Percentiles rank a stretch among this genome's conserved stretches.
phyloP scores from a whole-genome alignment of 2,329 filamentous ascomycete genomes.

The Hymenoscyphus repandus region DNA sequence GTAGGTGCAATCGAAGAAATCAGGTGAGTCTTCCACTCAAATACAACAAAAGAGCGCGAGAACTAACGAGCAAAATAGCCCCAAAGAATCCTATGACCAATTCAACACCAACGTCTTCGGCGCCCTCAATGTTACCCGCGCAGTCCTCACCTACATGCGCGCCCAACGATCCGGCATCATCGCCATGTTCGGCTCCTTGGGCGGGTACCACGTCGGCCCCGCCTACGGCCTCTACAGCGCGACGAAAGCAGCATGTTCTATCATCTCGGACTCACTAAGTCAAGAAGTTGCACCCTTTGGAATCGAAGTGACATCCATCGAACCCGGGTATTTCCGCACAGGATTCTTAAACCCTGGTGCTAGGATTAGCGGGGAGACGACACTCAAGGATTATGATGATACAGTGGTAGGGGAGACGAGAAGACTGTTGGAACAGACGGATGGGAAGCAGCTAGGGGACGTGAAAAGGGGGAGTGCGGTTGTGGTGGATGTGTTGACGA shows the following conservation, averaged over 20 bases:
- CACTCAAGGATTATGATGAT: background rate
- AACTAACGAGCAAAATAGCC: constrained; percentile 21
- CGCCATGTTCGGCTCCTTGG: constrained; percentile 43
- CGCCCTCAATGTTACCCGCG: constrained; percentile 41
- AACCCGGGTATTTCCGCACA: constrained; percentile 47
- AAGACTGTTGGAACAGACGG: constrained; percentile 12
- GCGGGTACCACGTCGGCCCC: constrained; percentile 35
- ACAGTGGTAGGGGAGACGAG: constrained; percentile 7
- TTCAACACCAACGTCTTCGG: constrained; percentile 53
- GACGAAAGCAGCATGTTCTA: constrained; percentile 41
- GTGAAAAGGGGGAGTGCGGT: constrained; percentile 32
- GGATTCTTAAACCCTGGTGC: constrained; percentile 35
- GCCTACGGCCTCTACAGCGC: constrained; percentile 40
- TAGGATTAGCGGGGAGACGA: background rate
- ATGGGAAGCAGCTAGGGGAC: constrained; percentile 36
- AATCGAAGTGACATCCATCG: constrained; percentile 40
- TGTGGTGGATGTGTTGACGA: constrained; percentile 35
- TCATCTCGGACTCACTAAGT: constrained; percentile 38
- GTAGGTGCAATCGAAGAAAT: constrained; percentile 41
- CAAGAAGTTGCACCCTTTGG: constrained; percentile 40
- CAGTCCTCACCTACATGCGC: constrained; percentile 43
- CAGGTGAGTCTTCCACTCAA: constrained; percentile 30
- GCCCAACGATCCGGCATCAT: constrained; percentile 37
- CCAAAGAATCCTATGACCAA: constrained; percentile 35
- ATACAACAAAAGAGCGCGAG: constrained; percentile 25